These are phyloP conservation scores for Camptophora hylomeconis DNA, from an alignment of 2,329 filamentous ascomycete species.

Conservation along the genomic window DNA sequence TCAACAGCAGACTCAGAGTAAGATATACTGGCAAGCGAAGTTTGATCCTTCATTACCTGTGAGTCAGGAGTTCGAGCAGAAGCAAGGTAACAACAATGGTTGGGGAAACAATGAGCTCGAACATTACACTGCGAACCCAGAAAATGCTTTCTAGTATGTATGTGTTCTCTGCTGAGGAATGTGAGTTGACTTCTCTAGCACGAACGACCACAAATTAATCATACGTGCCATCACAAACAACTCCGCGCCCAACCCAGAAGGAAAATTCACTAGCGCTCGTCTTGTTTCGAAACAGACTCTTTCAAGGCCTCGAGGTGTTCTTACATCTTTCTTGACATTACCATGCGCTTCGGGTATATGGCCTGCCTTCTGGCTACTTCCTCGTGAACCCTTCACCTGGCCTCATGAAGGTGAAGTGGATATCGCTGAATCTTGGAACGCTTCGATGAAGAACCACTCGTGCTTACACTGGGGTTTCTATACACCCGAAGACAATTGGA, in stretches of 20 bases:
- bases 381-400: slow-evolving; percentile 16
- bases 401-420: slow-evolving; percentile 17
- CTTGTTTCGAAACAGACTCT: slow-evolving; percentile 16
- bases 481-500: slow-evolving; percentile 13
- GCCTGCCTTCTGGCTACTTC: slow-evolving; percentile 18
- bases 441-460: slow-evolving; percentile 13
- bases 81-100: slow-evolving; percentile 16
- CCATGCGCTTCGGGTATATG: slow-evolving; percentile 15
- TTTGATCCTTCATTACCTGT: slow-evolving; percentile 12
- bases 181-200: slow-evolving; percentile 7
- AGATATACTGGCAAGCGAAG: slow-evolving; percentile 13
- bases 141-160: slow-evolving; percentile 15
- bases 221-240: slow-evolving; percentile 13
- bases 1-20: slow-evolving; percentile 2
- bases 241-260: slow-evolving; percentile 8
- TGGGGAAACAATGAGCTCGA: slow-evolving; percentile 18
- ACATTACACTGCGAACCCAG: slow-evolving; percentile 11
- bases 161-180: too few relatives aligned
- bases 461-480: slow-evolving; percentile 18
- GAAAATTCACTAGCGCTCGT: slow-evolving; percentile 16
- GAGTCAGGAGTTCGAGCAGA: slow-evolving; percentile 14
- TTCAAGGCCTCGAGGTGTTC: slow-evolving; percentile 10
- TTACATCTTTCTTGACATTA: slow-evolving; percentile 12
- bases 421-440: slow-evolving; percentile 18
- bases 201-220: slow-evolving; percentile 13